Base-by-base conservation (phyloP, 257 asterid species). In the Anisodus acutangulus region DNA sequence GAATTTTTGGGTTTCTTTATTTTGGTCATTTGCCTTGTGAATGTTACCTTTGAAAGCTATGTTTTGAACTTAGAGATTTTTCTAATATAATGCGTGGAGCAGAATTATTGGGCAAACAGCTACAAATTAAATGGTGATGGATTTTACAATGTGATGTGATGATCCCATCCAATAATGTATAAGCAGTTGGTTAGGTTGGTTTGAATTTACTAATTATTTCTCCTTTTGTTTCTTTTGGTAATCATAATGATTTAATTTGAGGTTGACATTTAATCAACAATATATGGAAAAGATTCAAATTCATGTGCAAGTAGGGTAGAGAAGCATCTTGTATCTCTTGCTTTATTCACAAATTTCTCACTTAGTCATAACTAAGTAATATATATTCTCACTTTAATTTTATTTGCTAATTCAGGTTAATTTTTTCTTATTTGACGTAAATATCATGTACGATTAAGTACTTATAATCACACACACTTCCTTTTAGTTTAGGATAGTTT, bases 61-160 rank as follows among this genome's bases (percentile, higher is more conserved):
- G 57, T 51, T 76, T 76, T 51, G 63, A 51, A 31, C 22, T 80
- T 78, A 71, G 78, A 74, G 57, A 31, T 71, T 82, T 72, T 57
- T 41, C 64, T 81, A 19, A 62, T 82, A 72, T 68, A 68, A 35
- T 83, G 2, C 86, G 71, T 59, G 86, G 87, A 83, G 86, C 89
- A 90, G 62, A 81, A 87, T 82, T 39, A 84, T 68, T 89, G 83
- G 93, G 90, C 87, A 87, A 78, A 78, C 86, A 81, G 15, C 80
- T 49, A 3, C 66, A 62, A 81, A 39, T 68, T 68, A 39, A 57
- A 86, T 64, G 45, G 83, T 22, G 80, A 74, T 85, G 43, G 79
- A 71, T 81, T 72, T 37, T 70, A 41, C 2, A 39, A 4, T 54
- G 17, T 72, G 53, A 8, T 49, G 79, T 39, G 85, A 76, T 26